phyloP scores from a whole-genome alignment of 305 asterid species.

The Fraxinus greggii region DNA sequence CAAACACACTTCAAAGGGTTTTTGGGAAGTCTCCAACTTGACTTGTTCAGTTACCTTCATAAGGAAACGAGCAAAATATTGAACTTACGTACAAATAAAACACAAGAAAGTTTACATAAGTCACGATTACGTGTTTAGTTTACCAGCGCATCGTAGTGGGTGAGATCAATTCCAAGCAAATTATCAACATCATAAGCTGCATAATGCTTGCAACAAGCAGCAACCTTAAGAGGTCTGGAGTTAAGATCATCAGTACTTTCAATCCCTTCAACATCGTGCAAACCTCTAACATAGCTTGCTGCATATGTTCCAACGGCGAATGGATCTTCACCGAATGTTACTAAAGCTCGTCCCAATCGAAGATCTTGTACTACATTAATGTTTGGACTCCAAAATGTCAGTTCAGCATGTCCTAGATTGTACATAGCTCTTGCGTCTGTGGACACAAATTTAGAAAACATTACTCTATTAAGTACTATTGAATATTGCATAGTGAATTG shows the following conservation, averaged over 20 bases:
- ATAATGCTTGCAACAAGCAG: constrained; percentile 43
- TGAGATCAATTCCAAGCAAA: constrained; percentile 36
- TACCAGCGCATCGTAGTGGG: constrained; percentile 23
- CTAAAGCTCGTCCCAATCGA: constrained; percentile 44
- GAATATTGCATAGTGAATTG: background rate
- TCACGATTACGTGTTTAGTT: background rate
- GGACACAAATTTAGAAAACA: constrained; percentile 20
- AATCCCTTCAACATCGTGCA: constrained; percentile 34
- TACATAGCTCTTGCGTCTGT: constrained; percentile 49
- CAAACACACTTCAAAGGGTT: constrained; percentile 43
- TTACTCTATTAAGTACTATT: background rate
- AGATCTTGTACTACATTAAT: constrained; percentile 44
- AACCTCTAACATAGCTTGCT: constrained; percentile 35
- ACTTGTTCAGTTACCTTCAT: constrained; percentile 35
- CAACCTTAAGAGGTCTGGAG: constrained; percentile 37
- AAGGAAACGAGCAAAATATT: background rate
- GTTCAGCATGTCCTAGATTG: constrained; percentile 39
- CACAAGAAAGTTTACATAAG: background rate
- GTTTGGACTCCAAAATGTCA: constrained; percentile 50
- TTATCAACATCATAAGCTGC: constrained; percentile 40
- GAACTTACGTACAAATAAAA: background rate
- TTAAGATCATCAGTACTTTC: constrained; percentile 16
- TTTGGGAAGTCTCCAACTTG: constrained; percentile 34
- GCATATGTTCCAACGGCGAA: constrained; percentile 33
- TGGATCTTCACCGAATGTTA: constrained; percentile 45